These are phyloP conservation scores for Lepidium aucheri DNA, from an alignment of 345 rosid species.

Conservation along the genomic window DNA sequence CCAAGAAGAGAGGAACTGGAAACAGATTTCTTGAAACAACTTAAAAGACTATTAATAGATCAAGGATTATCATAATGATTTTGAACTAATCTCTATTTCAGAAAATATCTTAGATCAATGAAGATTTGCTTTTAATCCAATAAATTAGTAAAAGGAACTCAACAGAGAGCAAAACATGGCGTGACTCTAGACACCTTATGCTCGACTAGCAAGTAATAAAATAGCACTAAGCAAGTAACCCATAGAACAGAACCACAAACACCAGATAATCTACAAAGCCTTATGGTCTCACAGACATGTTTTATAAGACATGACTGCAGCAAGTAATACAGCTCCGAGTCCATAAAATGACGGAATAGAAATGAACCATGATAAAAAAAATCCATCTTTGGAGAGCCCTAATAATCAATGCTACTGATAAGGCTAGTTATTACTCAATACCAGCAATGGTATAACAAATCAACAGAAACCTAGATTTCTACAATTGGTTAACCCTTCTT, in stretches of 20 bases:
- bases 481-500: neutral
- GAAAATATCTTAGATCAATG: neutral
- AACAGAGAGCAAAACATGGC: neutral
- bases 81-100: neutral
- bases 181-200: neutral
- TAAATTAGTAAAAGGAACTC: neutral
- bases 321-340: neutral
- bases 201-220: neutral
- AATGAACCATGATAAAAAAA: neutral
- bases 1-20: neutral
- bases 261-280: neutral
- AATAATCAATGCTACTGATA: neutral
- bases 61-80: neutral
- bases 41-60: neutral
- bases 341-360: neutral
- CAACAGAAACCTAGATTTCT: neutral
- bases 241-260: neutral
- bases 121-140: neutral
- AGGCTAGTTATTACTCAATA: neutral
- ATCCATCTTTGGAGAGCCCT: neutral
- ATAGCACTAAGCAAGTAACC: neutral
- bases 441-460: neutral
- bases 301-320: neutral
- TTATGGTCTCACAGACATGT: neutral
- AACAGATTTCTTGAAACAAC: neutral